Percentiles rank a stretch among this genome's conserved stretches.
These are phyloP conservation scores for Elsinoe fawcettii DNA, from an alignment of 2,329 filamentous ascomycete species.

Conservation along the genomic window DNA sequence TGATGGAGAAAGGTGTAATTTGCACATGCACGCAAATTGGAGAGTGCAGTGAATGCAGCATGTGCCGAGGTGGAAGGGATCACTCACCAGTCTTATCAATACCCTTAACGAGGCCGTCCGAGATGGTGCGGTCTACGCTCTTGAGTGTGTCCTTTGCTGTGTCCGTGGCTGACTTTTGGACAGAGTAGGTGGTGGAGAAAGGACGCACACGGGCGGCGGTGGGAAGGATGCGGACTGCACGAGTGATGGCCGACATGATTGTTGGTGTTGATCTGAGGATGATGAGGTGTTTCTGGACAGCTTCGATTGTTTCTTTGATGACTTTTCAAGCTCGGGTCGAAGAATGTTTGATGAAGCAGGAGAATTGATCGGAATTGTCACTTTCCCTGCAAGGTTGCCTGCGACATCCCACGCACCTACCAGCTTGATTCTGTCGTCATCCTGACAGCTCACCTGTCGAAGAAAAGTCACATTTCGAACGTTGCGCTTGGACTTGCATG, in stretches of 20 bases:
- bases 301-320: conserved; percentile 6
- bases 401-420: not conserved
- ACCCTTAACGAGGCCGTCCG: conserved; percentile 51
- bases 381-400: not conserved
- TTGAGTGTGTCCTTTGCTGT: conserved; percentile 52
- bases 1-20: not conserved
- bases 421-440: not conserved
- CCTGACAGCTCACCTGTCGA: conserved; percentile 1
- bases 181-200: conserved; percentile 46
- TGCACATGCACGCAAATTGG: not conserved
- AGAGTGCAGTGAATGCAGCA: not conserved
- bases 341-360: not conserved
- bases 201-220: conserved; percentile 38
- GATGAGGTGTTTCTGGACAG: not conserved
- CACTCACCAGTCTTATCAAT: conserved; percentile 56
- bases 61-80: not conserved
- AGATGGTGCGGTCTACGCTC: conserved; percentile 48
- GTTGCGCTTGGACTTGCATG: not conserved
- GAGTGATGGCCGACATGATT: conserved; percentile 32
- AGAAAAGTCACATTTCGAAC: not conserved
- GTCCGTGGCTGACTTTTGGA: conserved; percentile 47
- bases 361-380: not conserved
- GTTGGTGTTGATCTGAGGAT: conserved; percentile 14
- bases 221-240: conserved; percentile 29
- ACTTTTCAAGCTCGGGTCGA: not conserved